Evolutionary conservation across 805 yeast genomes (phyloP).

Genomic region (Candida chilensis): DNA sequence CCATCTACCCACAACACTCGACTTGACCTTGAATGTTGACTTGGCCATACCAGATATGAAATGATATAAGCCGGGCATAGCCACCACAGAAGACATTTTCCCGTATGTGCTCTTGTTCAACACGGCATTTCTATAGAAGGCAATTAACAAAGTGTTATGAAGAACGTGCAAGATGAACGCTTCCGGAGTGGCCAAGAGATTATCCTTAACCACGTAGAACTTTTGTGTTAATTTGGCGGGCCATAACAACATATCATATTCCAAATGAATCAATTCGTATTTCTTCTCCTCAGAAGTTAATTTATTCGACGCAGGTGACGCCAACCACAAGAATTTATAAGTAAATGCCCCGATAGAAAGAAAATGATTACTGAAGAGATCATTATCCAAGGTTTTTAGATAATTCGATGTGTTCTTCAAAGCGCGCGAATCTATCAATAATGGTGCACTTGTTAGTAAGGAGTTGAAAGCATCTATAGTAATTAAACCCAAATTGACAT

Average conservation of each 20-base stretch:
- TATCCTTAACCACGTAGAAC: conserved; percentile 10
- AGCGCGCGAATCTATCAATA: conserved; percentile 5
- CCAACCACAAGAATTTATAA: conserved; percentile 9
- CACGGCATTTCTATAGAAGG: conserved; percentile 9
- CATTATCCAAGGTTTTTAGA: conserved; percentile 3
- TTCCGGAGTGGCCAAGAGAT: conserved; percentile 9
- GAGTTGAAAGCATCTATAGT: conserved; percentile 10
- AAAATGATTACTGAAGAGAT: conserved; percentile 8
- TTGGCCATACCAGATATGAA: conserved; percentile 12
- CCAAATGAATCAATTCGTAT: conserved; percentile 7
- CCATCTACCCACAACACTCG: conserved; percentile 8
- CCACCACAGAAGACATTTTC: conserved; percentile 7
- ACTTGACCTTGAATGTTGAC: conserved; percentile 10
- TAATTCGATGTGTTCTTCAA: not conserved
- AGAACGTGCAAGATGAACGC: conserved; percentile 10
- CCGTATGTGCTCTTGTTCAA: conserved; percentile 5
- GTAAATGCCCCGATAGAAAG: conserved; percentile 7
- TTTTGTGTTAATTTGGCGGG: conserved; percentile 11
- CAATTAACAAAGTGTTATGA: conserved; percentile 10
- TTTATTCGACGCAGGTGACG: conserved; percentile 1
- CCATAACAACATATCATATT: conserved; percentile 12
- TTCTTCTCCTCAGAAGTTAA: conserved; percentile 4
- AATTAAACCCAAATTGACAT: conserved; percentile 8
- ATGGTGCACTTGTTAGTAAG: conserved; percentile 4
- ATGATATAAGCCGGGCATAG: conserved; percentile 13